phyloP scores from a whole-genome alignment of 2,329 filamentous ascomycete species.

The Ophiobolus disseminans region DNA sequence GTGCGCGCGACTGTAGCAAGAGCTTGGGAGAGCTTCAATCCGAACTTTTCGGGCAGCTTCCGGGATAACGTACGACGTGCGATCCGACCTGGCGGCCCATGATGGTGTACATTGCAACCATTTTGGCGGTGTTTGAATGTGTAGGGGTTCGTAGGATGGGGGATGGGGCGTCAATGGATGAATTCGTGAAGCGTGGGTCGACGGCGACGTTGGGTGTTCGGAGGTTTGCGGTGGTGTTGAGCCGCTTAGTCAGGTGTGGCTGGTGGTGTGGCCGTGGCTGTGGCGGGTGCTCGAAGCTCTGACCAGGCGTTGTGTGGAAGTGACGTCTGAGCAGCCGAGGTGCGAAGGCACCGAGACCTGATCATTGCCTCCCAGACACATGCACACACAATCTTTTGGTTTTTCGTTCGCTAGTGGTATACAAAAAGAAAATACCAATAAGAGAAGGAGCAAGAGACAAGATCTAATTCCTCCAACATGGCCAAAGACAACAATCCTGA shows the following conservation, averaged over 20 bases:
- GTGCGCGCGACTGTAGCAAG: constrained; percentile 17
- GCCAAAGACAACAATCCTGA: constrained; percentile 45
- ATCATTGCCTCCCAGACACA: neutral
- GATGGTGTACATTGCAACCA: constrained; percentile 62
- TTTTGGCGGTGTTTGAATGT: constrained; percentile 43
- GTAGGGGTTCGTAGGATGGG: constrained; percentile 21
- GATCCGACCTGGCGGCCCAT: constrained; percentile 62
- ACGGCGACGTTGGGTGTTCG: constrained; percentile 23
- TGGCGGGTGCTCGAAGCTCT: neutral
- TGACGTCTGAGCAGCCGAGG: neutral
- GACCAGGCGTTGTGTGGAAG: too few species aligned
- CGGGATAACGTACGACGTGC: constrained; percentile 56
- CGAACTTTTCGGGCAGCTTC: constrained; percentile 22
- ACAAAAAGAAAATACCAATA: too few species aligned
- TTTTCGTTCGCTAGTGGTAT: too few species aligned
- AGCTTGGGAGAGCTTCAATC: neutral
- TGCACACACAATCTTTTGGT: too few species aligned
- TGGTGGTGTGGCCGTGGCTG: neutral
- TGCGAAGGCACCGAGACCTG: constrained; percentile 6
- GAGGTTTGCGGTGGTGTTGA: constrained; percentile 24
- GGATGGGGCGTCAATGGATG: constrained; percentile 43
- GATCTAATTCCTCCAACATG: constrained; percentile 32
- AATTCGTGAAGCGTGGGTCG: constrained; percentile 13
- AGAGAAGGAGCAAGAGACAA: too few species aligned
- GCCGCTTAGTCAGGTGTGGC: constrained; percentile 23